Conservation (phyloP, 306 rosid genomes). For the Casuarina cunninghamiana region DNA sequence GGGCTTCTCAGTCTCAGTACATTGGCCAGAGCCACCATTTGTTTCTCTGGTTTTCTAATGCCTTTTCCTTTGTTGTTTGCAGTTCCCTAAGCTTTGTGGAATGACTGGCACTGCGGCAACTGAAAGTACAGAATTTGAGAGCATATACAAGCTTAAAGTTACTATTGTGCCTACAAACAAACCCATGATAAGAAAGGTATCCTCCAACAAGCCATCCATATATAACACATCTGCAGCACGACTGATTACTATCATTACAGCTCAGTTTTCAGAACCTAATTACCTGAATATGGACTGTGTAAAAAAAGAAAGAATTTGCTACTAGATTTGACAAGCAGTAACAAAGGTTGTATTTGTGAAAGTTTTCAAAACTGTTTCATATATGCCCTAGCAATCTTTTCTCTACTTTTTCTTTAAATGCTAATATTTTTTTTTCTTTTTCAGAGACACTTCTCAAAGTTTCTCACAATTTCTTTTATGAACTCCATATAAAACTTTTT, state of each 20-base stretch:
- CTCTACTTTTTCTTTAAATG: neutral
- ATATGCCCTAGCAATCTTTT: constrained; percentile 1
- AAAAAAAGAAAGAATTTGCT: neutral
- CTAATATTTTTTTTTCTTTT: too few relatives aligned
- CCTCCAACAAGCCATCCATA: constrained; percentile 26
- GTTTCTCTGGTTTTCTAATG: constrained; percentile 17
- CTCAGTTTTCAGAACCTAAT: constrained; percentile 2
- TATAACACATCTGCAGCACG: constrained; percentile 14
- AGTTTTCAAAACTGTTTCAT: too few relatives aligned
- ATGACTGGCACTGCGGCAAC: constrained; percentile 99
- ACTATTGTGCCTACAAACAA: constrained; percentile 93
- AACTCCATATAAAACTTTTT: too few relatives aligned
- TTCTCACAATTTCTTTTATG: too few relatives aligned
- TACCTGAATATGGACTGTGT: neutral
- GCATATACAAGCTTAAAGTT: constrained; percentile 97
- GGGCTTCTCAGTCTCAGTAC: constrained; percentile 30
- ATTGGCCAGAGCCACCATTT: constrained; percentile 17
- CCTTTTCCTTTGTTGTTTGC: constrained; percentile 34
- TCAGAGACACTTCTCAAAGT: too few relatives aligned
- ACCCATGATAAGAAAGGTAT: constrained; percentile 96
- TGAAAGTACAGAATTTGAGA: constrained; percentile 95
- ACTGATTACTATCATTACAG: constrained; percentile 21
- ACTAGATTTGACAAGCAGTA: too few relatives aligned
- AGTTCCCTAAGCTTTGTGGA: constrained; percentile 99
- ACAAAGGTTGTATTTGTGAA: too few relatives aligned